phyloP scores from a whole-genome alignment of 2,329 filamentous ascomycete genomes.

The Verticillium nonalfalfae region DNA sequence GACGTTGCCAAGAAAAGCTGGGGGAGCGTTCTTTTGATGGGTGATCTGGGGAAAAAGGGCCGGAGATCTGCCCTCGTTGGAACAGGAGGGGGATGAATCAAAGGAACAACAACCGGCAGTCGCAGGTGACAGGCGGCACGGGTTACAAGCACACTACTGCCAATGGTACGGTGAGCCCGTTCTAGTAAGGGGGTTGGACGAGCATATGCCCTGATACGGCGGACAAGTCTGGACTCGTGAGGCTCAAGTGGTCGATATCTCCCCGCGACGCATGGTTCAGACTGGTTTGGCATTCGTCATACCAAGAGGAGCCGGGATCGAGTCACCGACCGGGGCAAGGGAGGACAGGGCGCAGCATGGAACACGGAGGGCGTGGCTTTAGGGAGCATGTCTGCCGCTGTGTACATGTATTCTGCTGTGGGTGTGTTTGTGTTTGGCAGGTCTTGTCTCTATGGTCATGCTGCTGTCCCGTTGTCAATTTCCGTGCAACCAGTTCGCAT shows the following conservation, averaged over 20 bases:
- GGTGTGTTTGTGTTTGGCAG: no score
- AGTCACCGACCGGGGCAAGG: neutral
- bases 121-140: neutral
- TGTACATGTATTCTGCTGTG: no score
- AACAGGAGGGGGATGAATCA: neutral
- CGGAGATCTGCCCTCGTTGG: neutral
- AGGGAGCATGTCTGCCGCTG: neutral
- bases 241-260: neutral
- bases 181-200: neutral
- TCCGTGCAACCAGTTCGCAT: neutral
- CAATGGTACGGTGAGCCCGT: neutral
- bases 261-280: neutral
- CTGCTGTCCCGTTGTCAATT: neutral
- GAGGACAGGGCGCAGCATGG: neutral
- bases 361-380: neutral
- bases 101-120: neutral
- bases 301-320: neutral
- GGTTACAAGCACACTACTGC: neutral
- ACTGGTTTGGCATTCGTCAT: constrained; percentile 3
- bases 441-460: neutral
- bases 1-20: neutral
- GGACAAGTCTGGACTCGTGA: neutral
- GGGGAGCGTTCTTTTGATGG: neutral
- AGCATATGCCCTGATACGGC: neutral
- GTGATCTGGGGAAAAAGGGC: neutral